phyloP scores from a whole-genome alignment of 2,329 filamentous ascomycete genomes.

The Diaporthe sp. region DNA sequence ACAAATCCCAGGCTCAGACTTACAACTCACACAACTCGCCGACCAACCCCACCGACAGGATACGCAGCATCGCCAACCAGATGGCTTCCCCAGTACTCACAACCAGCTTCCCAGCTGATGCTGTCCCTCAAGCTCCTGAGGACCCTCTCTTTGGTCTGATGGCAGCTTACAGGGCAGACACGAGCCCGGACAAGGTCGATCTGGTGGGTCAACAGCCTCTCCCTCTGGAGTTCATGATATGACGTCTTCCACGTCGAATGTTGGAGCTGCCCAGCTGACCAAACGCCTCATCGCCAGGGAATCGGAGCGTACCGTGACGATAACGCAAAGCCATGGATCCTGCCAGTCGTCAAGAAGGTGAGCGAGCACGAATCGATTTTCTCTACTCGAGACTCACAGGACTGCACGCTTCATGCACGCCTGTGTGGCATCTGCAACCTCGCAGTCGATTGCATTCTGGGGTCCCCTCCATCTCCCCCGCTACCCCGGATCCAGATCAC shows the following conservation, averaged over 20 bases:
- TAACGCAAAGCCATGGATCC: slow-evolving; percentile 95
- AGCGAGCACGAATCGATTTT: slow-evolving; percentile 44
- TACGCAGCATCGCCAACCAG: slow-evolving; percentile 77
- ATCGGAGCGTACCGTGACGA: slow-evolving; percentile 96
- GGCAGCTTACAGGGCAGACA: slow-evolving; percentile 87
- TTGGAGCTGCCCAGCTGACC: slow-evolving; percentile 28
- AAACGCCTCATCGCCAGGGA: slow-evolving; percentile 58
- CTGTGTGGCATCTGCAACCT: slow-evolving; percentile 30
- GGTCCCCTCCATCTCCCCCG: slow-evolving; percentile 27
- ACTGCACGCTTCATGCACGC: neutral
- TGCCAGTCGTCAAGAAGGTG: slow-evolving; percentile 97
- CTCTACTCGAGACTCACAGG: slow-evolving; percentile 13
- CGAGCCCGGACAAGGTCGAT: slow-evolving; percentile 86
- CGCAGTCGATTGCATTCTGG: slow-evolving; percentile 14
- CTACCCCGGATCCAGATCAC: slow-evolving; percentile 39
- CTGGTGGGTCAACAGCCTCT: slow-evolving; percentile 70
- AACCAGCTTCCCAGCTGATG: slow-evolving; percentile 81
- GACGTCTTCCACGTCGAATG: slow-evolving; percentile 22
- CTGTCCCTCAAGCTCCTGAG: slow-evolving; percentile 91
- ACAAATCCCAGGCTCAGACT: slow-evolving; percentile 39
- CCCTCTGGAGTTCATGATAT: slow-evolving; percentile 20
- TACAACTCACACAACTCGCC: slow-evolving; percentile 53
- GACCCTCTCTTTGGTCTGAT: slow-evolving; percentile 96
- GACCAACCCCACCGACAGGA: slow-evolving; percentile 64
- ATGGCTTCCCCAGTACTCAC: slow-evolving; percentile 72